Conservation (phyloP, 73 alveolate species). For the Loxodes magnus region DNA sequence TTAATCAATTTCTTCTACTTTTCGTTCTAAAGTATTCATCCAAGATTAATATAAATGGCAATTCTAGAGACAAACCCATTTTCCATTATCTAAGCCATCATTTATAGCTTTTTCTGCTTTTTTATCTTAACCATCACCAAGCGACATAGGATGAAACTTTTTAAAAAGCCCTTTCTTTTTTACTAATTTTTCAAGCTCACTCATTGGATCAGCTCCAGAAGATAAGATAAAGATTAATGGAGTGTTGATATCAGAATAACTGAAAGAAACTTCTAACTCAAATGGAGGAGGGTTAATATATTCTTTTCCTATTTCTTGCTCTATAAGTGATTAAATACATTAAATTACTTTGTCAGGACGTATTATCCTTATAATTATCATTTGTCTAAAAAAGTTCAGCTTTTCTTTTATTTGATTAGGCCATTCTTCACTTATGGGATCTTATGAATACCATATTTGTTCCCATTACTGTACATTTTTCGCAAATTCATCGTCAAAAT, state of each 20-base stretch:
- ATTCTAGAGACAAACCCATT: slow-evolving; percentile 94
- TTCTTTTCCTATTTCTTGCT: slow-evolving; percentile 76
- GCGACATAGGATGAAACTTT: slow-evolving; percentile 71
- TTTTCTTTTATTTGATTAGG: slow-evolving; percentile 74
- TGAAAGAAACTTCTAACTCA: slow-evolving; percentile 77
- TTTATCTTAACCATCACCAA: slow-evolving; percentile 93
- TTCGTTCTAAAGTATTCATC: slow-evolving; percentile 92
- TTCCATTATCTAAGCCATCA: slow-evolving; percentile 77
- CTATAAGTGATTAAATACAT: slow-evolving; percentile 72
- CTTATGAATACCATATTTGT: slow-evolving; percentile 60
- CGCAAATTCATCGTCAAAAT: slow-evolving; percentile 66
- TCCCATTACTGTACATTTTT: slow-evolving; percentile 78
- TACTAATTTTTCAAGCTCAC: slow-evolving; percentile 76
- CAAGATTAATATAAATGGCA: slow-evolving; percentile 95
- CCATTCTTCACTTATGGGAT: slow-evolving; percentile 75
- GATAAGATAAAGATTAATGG: slow-evolving; percentile 91
- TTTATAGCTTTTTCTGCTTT: slow-evolving; percentile 87
- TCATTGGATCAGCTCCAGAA: slow-evolving; percentile 99
- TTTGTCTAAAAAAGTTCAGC: slow-evolving; percentile 54
- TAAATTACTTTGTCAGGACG: slow-evolving; percentile 94
- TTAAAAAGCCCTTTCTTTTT: slow-evolving; percentile 58
- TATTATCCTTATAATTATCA: slow-evolving; percentile 70
- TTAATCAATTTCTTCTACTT: slow-evolving; percentile 22
- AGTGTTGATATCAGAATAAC: slow-evolving; percentile 76
- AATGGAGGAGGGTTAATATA: slow-evolving; percentile 91